phyloP scores from a whole-genome alignment of 2,329 filamentous ascomycete species.

The Aureobasidium sp. region DNA sequence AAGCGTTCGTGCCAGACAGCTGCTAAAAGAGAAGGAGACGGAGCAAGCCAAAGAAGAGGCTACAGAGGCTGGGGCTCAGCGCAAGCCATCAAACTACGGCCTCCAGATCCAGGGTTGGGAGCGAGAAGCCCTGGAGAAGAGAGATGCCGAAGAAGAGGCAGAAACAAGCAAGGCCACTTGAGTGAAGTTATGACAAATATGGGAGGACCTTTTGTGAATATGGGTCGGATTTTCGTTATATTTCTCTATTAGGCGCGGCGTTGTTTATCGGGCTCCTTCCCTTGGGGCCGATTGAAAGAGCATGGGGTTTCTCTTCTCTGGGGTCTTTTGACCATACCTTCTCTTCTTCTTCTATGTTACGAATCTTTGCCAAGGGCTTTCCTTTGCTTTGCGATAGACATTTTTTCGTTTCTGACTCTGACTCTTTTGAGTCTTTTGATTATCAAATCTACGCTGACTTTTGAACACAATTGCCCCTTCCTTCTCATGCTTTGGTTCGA shows the following conservation, averaged over 20 bases:
- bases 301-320: background rate
- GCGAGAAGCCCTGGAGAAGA: slow-evolving; percentile 8
- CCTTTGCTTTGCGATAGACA: too few species aligned
- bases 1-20: slow-evolving; percentile 1
- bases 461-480: too few species aligned
- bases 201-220: background rate
- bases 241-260: background rate
- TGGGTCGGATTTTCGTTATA: background rate
- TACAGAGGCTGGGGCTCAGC: background rate
- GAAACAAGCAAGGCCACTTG: background rate
- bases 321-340: background rate
- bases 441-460: too few species aligned
- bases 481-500: too few species aligned
- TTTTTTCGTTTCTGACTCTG: too few species aligned
- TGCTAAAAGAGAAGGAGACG: background rate
- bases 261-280: background rate
- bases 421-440: too few species aligned
- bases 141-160: slow-evolving; percentile 4
- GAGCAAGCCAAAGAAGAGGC: background rate
- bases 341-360: background rate
- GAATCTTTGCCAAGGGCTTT: background rate
- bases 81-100: slow-evolving; percentile 9
- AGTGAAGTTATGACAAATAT: background rate
- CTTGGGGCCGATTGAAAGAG: background rate
- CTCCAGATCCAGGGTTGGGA: slow-evolving; percentile 12